Conservation (phyloP, 192 early-diverging fungal species). For the Rhizoclosmatium sp. region DNA sequence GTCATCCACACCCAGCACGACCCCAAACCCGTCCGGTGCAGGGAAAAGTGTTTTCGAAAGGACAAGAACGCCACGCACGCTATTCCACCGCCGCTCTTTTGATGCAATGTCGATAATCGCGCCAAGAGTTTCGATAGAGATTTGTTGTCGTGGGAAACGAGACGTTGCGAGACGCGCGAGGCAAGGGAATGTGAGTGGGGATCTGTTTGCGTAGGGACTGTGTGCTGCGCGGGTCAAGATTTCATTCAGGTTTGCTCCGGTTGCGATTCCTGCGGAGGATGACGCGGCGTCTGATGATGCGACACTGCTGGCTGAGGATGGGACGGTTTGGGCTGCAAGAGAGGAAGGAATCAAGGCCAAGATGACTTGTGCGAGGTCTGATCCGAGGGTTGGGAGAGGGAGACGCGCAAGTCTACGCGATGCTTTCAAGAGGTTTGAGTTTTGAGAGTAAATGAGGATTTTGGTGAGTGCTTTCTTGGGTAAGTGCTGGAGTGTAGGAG, state of each 20-base stretch:
- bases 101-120: constrained; percentile 40
- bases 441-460: constrained; percentile 35
- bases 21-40: not conserved
- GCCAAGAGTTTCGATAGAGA: constrained; percentile 31
- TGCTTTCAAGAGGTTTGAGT: constrained; percentile 37
- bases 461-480: constrained; percentile 33
- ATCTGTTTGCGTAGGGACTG: constrained; percentile 26
- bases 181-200: constrained; percentile 24
- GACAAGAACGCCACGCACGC: constrained; percentile 23
- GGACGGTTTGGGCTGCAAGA: not conserved
- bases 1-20: constrained; percentile 12
- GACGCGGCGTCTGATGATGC: not conserved
- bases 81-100: constrained; percentile 37
- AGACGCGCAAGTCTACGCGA: constrained; percentile 30
- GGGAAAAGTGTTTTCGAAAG: constrained; percentile 6
- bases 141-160: not conserved
- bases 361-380: constrained; percentile 23
- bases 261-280: not conserved
- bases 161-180: constrained; percentile 15
- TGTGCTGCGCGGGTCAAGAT: constrained; percentile 33
- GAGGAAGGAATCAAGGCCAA: constrained; percentile 12
- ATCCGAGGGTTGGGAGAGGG: constrained; percentile 35
- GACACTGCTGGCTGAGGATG: not conserved
- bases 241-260: constrained; percentile 2
- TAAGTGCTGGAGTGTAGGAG: constrained; percentile 18